Evolutionary conservation across 495 filamentous ascomycete species (phyloP).

Genomic region (Talaromyces nanjingensis): DNA sequence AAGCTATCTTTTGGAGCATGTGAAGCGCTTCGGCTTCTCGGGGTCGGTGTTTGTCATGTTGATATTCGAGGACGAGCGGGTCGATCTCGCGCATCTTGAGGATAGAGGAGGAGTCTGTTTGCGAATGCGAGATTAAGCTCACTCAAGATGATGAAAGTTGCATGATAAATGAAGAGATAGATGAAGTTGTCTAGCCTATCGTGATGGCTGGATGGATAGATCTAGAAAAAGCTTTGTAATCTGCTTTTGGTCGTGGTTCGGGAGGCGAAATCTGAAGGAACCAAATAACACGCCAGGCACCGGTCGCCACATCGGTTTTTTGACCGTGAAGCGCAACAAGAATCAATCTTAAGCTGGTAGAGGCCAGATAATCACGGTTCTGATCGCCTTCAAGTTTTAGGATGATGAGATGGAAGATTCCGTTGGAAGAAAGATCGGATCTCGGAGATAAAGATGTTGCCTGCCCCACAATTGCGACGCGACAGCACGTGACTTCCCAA

Average conservation of each 20-base stretch:
- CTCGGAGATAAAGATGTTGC: conserved; percentile 2
- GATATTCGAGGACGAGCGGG: conserved; percentile 65
- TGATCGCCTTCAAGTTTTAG: too few species aligned
- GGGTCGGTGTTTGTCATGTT: conserved; percentile 67
- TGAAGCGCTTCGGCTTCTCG: conserved; percentile 73
- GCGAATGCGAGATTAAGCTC: not conserved
- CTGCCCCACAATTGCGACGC: not conserved
- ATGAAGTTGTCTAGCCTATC: not conserved
- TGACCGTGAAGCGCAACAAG: not conserved
- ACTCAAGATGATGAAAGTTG: not conserved
- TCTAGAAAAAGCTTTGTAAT: conserved; percentile 11
- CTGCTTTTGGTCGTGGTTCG: not conserved
- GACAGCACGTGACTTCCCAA: conserved; percentile 5
- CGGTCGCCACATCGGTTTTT: not conserved
- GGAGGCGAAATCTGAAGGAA: conserved; percentile 4
- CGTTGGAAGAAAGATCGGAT: not conserved
- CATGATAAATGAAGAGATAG: not conserved
- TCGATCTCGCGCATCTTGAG: conserved; percentile 58
- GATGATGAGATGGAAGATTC: not conserved
- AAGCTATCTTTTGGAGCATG: conserved; percentile 76
- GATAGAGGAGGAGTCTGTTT: not conserved
- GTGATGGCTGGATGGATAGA: not conserved
- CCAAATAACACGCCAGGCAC: not conserved
- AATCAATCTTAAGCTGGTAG: not conserved
- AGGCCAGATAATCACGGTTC: not conserved